Evolutionary conservation across 73 alveolate species (phyloP), one percentile per base, ranked within the genome.

Genomic region (Tetrahymena elliotti): DNA sequence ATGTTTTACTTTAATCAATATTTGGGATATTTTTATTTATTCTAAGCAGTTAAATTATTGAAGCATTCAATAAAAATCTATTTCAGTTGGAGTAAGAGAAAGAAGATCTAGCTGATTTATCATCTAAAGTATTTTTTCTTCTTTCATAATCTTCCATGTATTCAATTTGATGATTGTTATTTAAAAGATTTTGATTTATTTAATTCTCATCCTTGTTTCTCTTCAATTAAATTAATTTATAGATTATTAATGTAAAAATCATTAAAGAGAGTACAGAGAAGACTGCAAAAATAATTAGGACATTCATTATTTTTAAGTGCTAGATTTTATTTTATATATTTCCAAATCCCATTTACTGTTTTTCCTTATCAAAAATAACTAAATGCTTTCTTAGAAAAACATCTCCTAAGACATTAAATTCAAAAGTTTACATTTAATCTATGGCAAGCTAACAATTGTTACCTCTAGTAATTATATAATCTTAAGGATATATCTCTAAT

Each of bases 361-460:
- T 84, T 27, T 39, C 6, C 38, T 94, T 94, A 52, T 94, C 96
- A 33, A 84, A 94, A 6, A 88, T 52, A 15, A 52, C 82, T 11
- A 94, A 31, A 52, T 94, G 84, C 22, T 94, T 94, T 88, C 96
- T 84, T 93, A 94, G 68, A 6, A 94, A 88, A 16, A 88, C 82
- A 35, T 94, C 96, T 34, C 96, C 96, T 35, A 94, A 88, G 16
- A 94, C 47, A 84, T 83, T 41, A 33, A 94, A 52, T 22, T 68
- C 22, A 24, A 68, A 68, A 68, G 34, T 31, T n/a, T 68, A 16
- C 38, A 18, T 22, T 16, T 11, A 31, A 6, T 68, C 88, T 68
- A 68, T 68, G n/a, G 38, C 88, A 27, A 68, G 36, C 13, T 18
- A 18, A 16, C 88, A 68, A 22, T 27, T 27, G 10, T 68, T 16